phyloP scores from a whole-genome alignment of 2,329 filamentous ascomycete species.

The Microascus cirrosus region DNA sequence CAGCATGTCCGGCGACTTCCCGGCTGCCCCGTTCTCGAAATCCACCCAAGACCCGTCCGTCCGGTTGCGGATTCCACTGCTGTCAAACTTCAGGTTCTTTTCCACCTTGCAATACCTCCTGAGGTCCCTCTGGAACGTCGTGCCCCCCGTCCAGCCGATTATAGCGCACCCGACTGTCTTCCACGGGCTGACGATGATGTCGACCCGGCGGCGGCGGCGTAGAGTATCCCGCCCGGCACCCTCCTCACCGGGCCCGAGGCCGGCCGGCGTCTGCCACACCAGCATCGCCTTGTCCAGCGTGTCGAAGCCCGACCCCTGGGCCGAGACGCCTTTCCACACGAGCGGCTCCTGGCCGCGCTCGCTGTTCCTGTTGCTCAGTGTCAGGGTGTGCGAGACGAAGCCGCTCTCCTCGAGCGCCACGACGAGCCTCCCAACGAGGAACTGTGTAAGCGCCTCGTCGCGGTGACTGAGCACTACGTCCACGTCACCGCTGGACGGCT shows the following conservation, averaged over 20 bases:
- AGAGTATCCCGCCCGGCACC: constrained; percentile 4
- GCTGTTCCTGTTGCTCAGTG: constrained; percentile 57
- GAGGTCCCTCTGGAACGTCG: constrained; percentile 81
- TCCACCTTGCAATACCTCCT: constrained; percentile 65
- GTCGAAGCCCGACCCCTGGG: constrained; percentile 58
- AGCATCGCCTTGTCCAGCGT: constrained; percentile 85
- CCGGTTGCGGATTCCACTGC: constrained; percentile 67
- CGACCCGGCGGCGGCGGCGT: constrained; percentile 64
- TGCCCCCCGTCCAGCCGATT: constrained; percentile 79
- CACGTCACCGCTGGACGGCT: constrained; percentile 64
- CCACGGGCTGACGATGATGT: constrained; percentile 88
- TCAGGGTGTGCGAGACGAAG: constrained; percentile 75
- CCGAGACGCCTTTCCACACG: constrained; percentile 33
- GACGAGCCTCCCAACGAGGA: constrained; percentile 65
- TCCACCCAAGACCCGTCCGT: constrained; percentile 59
- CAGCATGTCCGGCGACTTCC: constrained; percentile 48
- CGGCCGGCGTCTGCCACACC: constrained; percentile 50
- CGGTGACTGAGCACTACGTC: constrained; percentile 78
- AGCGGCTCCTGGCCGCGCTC: constrained; percentile 56
- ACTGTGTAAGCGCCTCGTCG: constrained; percentile 53
- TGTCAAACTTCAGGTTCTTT: constrained; percentile 77
- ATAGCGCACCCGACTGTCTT: constrained; percentile 80
- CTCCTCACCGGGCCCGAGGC: constrained; percentile 7
- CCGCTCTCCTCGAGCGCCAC: constrained; percentile 53
- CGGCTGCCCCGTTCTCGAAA: constrained; percentile 41